A percentile compares a stretch with the other conserved stretches of the same genome.
These are phyloP conservation scores for Pythium plurisporium DNA, from an alignment of 352 stramenopile species.

Conservation along the genomic window DNA sequence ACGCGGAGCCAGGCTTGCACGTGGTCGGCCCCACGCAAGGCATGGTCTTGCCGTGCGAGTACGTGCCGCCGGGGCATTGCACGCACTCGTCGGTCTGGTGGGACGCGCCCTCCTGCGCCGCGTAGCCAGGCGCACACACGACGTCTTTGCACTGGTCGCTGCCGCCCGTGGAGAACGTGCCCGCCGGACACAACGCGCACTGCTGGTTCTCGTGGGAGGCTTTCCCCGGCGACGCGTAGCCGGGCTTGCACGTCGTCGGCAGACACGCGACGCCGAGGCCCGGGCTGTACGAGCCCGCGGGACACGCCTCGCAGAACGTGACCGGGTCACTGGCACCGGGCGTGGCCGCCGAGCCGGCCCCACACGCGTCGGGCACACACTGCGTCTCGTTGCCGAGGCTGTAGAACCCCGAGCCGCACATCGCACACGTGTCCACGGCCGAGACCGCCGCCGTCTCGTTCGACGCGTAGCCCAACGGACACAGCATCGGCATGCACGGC, in stretches of 20 bases:
- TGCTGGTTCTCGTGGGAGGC: constrained; percentile 26
- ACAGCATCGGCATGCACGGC: constrained; percentile 30
- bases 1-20: constrained; percentile 31
- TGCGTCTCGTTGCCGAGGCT: constrained; percentile 31
- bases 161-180: constrained; percentile 31
- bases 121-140: constrained; percentile 27
- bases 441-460: constrained; percentile 14
- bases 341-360: constrained; percentile 24
- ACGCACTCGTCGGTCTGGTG: constrained; percentile 30
- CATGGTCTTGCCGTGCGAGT: constrained; percentile 25
- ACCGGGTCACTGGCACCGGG: constrained; percentile 26
- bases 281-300: constrained; percentile 29
- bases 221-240: constrained; percentile 23
- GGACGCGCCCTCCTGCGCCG: constrained; percentile 26
- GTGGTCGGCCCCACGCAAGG: constrained; percentile 31
- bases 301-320: constrained; percentile 31
- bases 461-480: constrained; percentile 26
- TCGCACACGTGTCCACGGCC: constrained; percentile 21
- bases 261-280: constrained; percentile 27
- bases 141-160: constrained; percentile 26
- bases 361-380: constrained; percentile 28
- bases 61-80: constrained; percentile 30
- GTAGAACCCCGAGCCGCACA: constrained; percentile 31
- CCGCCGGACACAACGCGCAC: constrained; percentile 27
- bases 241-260: constrained; percentile 23